Evolutionary conservation across 345 rosid genomes (phyloP).

Genomic region (Corchorus olitorius): DNA sequence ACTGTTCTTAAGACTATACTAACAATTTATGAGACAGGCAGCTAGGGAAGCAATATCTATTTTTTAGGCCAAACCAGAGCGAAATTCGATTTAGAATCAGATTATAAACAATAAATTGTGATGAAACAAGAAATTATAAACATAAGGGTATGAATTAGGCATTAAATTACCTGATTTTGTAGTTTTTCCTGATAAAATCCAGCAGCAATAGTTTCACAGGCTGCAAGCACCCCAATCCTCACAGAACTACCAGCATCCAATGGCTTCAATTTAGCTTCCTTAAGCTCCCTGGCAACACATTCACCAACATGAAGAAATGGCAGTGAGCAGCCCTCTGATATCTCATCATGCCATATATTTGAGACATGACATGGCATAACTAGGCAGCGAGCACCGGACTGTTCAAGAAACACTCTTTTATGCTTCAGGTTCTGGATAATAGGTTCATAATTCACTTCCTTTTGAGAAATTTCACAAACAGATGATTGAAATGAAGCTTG

Average conservation of each 20-base stretch:
- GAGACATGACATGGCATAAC: slow-evolving; percentile 69
- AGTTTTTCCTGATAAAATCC: slow-evolving; percentile 63
- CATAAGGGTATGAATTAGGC: background rate
- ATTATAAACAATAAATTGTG: background rate
- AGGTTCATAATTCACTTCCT: background rate
- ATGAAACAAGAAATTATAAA: background rate
- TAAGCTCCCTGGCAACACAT: slow-evolving; percentile 62
- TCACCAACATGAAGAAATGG: slow-evolving; percentile 66
- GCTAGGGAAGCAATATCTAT: background rate
- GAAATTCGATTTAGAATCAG: background rate
- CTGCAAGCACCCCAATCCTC: slow-evolving; percentile 63
- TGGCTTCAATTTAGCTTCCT: slow-evolving; percentile 61
- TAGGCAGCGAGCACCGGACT: slow-evolving; percentile 61
- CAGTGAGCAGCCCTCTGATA: slow-evolving; percentile 51
- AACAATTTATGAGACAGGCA: background rate
- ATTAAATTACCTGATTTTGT: slow-evolving; percentile 44
- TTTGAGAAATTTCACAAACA: background rate
- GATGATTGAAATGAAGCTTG: slow-evolving; percentile 8
- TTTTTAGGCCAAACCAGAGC: background rate
- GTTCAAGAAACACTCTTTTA: slow-evolving; percentile 61
- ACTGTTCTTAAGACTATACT: background rate
- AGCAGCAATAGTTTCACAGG: slow-evolving; percentile 42
- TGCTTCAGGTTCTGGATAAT: slow-evolving; percentile 49
- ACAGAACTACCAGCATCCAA: slow-evolving; percentile 59
- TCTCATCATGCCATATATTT: slow-evolving; percentile 57